These are phyloP conservation scores for Cyberlindnera suaveolens DNA, from an alignment of 805 yeast species.

Conservation along the genomic window DNA sequence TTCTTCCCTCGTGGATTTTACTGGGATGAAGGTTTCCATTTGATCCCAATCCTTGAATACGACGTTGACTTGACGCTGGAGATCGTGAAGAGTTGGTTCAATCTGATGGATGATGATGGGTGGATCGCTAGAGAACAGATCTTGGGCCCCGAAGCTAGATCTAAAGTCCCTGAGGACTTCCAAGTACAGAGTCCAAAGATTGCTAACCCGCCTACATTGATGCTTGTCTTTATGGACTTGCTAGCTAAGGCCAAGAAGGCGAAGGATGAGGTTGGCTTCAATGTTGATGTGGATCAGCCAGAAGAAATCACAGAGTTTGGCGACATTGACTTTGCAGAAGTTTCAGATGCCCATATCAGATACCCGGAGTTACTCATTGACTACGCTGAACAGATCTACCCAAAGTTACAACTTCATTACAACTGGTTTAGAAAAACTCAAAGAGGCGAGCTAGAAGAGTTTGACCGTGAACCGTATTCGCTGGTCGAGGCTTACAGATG, in stretches of 20 bases:
- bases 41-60: conserved; percentile 73
- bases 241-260: conserved; percentile 37
- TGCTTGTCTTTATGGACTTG: conserved; percentile 61
- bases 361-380: conserved; percentile 53
- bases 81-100: conserved; percentile 82
- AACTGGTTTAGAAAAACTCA: conserved; percentile 84
- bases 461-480: conserved; percentile 52
- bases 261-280: conserved; percentile 8
- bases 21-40: conserved; percentile 98
- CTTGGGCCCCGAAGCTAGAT: conserved; percentile 84
- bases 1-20: conserved; percentile 95
- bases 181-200: conserved; percentile 80
- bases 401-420: conserved; percentile 68
- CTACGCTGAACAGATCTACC: conserved; percentile 64
- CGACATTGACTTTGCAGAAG: conserved; percentile 23
- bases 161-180: conserved; percentile 80
- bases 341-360: conserved; percentile 48
- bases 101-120: conserved; percentile 79
- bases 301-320: conserved; percentile 18
- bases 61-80: conserved; percentile 80
- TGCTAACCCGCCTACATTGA: conserved; percentile 93
- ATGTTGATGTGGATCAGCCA: conserved; percentile 27
- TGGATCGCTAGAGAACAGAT: conserved; percentile 98
- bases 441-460: conserved; percentile 64
- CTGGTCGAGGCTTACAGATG: conserved; percentile 73